Base-by-base conservation (phyloP, 192 early-diverging fungal genomes). In the Mortierella alpina region DNA sequence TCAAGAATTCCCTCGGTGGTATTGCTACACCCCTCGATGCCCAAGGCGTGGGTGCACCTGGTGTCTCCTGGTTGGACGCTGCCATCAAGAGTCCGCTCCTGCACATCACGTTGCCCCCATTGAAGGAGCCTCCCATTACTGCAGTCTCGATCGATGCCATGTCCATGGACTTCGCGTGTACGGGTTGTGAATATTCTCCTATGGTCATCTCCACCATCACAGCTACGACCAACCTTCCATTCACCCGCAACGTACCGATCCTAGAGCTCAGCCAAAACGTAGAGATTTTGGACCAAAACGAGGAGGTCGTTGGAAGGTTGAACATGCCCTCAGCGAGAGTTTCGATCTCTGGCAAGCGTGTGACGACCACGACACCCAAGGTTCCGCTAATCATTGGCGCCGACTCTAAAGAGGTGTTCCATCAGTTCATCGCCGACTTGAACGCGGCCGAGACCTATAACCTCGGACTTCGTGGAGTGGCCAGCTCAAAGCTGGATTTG, bases 191-290 rank as follows among this genome's bases (percentile, higher is more conserved):
- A 11, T 91, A 86, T 49, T 13, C 70, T 31, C 90, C 90, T 40
- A 54, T 48, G 12, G 63, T 82, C 2, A 54, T 58, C 23, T 83
- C 87, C n/a, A 61, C 81, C 31, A 84, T 91, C 31, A 70, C 65
- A 7, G 87, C 87, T 6, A 59, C 68, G 4, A 86, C 85, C 67
- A 68, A 82, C 13, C 85, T 91, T 52, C 90, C 90, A 9, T 91
- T 91, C 50, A 82, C 81, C 56, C 82, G 87, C n/a, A 58, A 78
- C n/a, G 65, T 85, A 17, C 83, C 75, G 9, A 86, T 91, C 59
- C 68, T 67, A 17, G 42, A 78, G 23, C 80, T 88, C 13, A 68
- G 78, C 23, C 84, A 88, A 56, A 78, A 85, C 13, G 60, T 89
- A 4, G 69, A 83, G 39, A 49, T 89, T 13, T 66, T 73, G 53